phyloP scores from a whole-genome alignment of 176 grass and related monocot species.

The Ananas comosus region DNA sequence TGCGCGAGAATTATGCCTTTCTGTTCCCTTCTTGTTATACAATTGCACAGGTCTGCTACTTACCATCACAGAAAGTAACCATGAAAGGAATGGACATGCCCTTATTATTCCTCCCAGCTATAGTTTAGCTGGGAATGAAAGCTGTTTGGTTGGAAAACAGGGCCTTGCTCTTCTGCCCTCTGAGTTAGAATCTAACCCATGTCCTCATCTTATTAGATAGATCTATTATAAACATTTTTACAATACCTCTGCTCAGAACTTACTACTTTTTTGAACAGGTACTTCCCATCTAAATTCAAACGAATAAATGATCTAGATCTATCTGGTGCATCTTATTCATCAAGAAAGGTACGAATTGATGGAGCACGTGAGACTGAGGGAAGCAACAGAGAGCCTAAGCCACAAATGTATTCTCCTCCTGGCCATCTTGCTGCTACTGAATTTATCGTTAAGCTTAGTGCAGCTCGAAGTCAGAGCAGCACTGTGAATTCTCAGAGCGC shows the following conservation, averaged over 20 bases:
- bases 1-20: conserved; percentile 74
- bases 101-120: conserved; percentile 71
- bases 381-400: conserved; percentile 44
- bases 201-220: background rate
- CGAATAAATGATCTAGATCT: conserved; percentile 30
- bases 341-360: conserved; percentile 26
- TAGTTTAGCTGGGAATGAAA: conserved; percentile 38
- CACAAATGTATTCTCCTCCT: conserved; percentile 69
- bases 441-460: conserved; percentile 75
- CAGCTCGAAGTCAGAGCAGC: conserved; percentile 38
- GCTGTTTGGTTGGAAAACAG: conserved; percentile 35
- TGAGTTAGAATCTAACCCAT: conserved; percentile 28
- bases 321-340: conserved; percentile 29
- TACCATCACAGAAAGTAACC: conserved; percentile 60
- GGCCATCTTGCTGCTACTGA: conserved; percentile 62
- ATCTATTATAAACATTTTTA: background rate
- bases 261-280: conserved; percentile 15
- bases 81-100: conserved; percentile 50
- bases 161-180: conserved; percentile 66
- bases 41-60: conserved; percentile 79
- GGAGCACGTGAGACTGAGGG: conserved; percentile 34
- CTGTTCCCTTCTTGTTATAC: conserved; percentile 87
- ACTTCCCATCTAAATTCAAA: conserved; percentile 28
- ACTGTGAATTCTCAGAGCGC: conserved; percentile 37
- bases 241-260: background rate